Evolutionary conservation across 2,329 filamentous ascomycete species (phyloP).

Genomic region (Elsinoe fawcettii): DNA sequence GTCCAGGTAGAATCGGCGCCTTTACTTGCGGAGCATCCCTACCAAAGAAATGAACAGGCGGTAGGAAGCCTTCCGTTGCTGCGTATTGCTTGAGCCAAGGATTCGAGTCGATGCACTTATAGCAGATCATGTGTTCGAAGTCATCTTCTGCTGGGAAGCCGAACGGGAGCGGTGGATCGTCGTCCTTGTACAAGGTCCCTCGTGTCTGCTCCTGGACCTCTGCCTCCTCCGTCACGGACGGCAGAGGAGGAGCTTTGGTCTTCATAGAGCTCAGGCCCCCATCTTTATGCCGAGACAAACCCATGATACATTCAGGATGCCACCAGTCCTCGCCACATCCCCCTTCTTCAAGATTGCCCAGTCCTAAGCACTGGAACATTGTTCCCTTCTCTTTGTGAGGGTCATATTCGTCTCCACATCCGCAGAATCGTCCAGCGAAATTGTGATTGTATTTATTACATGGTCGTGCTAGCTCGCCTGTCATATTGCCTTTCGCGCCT

Average conservation of each 20-base stretch:
- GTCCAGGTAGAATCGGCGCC: neutral
- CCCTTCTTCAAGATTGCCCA: slow-evolving; percentile 70
- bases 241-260: neutral
- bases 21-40: neutral
- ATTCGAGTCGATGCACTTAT: slow-evolving; percentile 80
- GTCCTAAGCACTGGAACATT: slow-evolving; percentile 93
- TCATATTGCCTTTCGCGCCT: slow-evolving; percentile 67
- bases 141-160: slow-evolving; percentile 84
- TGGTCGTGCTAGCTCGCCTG: slow-evolving; percentile 62
- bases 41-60: slow-evolving; percentile 48
- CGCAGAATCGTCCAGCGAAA: slow-evolving; percentile 87
- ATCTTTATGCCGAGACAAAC: slow-evolving; percentile 59
- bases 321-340: slow-evolving; percentile 98
- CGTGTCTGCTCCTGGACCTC: slow-evolving; percentile 17
- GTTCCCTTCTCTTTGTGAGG: slow-evolving; percentile 84
- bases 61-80: slow-evolving; percentile 68
- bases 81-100: slow-evolving; percentile 92
- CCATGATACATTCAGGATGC: slow-evolving; percentile 86
- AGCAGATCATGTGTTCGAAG: slow-evolving; percentile 87
- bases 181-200: slow-evolving; percentile 35
- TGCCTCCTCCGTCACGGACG: slow-evolving; percentile 19
- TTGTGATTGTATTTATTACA: slow-evolving; percentile 94
- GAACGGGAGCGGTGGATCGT: slow-evolving; percentile 61
- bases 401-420: slow-evolving; percentile 81
- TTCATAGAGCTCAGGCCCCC: slow-evolving; percentile 8